These are phyloP conservation scores for Ophiostoma australiae DNA, from an alignment of 2,329 filamentous ascomycete species.

Conservation along the genomic window DNA sequence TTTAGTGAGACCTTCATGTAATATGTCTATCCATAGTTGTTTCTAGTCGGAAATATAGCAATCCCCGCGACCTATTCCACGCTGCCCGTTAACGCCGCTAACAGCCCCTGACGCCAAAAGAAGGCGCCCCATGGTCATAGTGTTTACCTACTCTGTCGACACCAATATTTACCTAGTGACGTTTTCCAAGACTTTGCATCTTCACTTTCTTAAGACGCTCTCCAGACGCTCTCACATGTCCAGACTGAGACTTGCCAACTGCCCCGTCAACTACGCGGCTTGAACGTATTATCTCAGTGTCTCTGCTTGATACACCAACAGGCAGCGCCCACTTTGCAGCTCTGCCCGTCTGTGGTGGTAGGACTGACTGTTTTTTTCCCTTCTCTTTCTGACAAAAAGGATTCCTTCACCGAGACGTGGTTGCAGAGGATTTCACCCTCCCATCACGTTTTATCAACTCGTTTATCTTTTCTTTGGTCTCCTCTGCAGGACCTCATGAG, in stretches of 20 bases:
- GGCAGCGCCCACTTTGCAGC: background rate
- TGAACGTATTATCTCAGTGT: background rate
- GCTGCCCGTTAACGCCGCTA: background rate
- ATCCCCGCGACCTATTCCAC: background rate
- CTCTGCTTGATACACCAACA: background rate
- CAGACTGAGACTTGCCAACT: background rate
- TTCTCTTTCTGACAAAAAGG: background rate
- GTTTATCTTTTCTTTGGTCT: background rate
- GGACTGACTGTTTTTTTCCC: background rate
- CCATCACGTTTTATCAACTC: background rate
- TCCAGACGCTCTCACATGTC: background rate
- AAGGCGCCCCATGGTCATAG: background rate
- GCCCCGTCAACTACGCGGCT: background rate
- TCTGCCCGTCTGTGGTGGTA: background rate
- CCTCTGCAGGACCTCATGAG: background rate
- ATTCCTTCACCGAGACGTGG: background rate
- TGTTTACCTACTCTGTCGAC: background rate
- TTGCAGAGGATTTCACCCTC: background rate
- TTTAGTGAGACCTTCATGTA: background rate
- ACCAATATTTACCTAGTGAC: background rate
- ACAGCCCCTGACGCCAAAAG: background rate
- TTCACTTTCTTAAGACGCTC: background rate
- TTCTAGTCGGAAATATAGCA: background rate
- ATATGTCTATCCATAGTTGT: background rate
- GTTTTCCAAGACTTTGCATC: background rate